phyloP scores from a whole-genome alignment of 2,329 filamentous ascomycete genomes.

The Leptographium radiaticola region DNA sequence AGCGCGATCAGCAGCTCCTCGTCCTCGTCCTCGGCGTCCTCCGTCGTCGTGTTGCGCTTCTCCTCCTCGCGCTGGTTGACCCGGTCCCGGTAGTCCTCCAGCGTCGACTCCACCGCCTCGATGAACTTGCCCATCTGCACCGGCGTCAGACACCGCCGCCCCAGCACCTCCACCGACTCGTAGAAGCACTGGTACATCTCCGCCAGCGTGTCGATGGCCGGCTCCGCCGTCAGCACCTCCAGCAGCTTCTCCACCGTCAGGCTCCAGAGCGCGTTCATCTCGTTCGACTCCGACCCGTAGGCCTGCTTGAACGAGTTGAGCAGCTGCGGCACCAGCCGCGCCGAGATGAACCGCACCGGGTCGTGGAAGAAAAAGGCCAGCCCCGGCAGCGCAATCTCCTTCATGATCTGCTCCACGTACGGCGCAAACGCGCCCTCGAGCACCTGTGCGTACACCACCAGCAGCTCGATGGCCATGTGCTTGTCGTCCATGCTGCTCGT shows the following conservation, averaged over 20 bases:
- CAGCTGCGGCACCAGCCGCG: slow-evolving; percentile 86
- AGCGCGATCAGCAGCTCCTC: slow-evolving; percentile 83
- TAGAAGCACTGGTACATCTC: slow-evolving; percentile 99
- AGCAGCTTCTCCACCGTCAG: slow-evolving; percentile 80
- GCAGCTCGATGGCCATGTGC: slow-evolving; percentile 97
- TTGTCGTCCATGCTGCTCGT: slow-evolving; percentile 96
- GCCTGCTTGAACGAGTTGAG: slow-evolving; percentile 90
- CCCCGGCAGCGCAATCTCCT: slow-evolving; percentile 87
- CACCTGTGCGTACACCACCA: slow-evolving; percentile 93
- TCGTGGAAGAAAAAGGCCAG: slow-evolving; percentile 99
- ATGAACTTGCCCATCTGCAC: slow-evolving; percentile 82
- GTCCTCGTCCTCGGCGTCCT: slow-evolving; percentile 77
- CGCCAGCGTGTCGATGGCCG: slow-evolving; percentile 87
- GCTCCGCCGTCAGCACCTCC: slow-evolving; percentile 85
- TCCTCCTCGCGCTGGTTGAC: slow-evolving; percentile 78
- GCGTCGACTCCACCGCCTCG: slow-evolving; percentile 67
- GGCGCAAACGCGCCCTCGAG: slow-evolving; percentile 87
- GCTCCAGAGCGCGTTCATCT: slow-evolving; percentile 73
- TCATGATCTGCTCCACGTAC: slow-evolving; percentile 87
- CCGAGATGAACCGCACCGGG: slow-evolving; percentile 86
- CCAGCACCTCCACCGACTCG: slow-evolving; percentile 89
- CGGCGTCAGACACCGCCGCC: slow-evolving; percentile 65
- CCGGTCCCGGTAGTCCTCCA: slow-evolving; percentile 86
- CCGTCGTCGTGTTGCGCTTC: slow-evolving; percentile 55
- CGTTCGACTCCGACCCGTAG: slow-evolving; percentile 66